phyloP scores from a whole-genome alignment of 148 eudicot genomes.

The Rhododendron williamsianum region DNA sequence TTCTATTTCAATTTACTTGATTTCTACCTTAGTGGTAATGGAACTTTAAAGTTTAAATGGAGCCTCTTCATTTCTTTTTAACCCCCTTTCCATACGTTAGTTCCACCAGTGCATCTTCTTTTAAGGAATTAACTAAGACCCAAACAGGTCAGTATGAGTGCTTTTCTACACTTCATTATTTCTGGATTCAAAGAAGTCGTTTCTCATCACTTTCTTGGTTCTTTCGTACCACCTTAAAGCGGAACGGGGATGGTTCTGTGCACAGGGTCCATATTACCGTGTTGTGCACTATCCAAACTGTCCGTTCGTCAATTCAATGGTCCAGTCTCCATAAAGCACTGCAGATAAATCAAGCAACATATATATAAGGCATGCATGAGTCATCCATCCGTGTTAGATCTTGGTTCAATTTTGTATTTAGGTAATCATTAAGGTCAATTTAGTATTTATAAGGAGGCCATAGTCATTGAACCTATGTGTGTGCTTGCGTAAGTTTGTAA shows the following conservation, averaged over 20 bases:
- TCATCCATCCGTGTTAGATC: background rate
- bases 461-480: background rate
- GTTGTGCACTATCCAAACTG: no score
- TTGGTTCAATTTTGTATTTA: background rate
- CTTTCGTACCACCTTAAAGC: background rate
- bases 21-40: conserved; percentile 3
- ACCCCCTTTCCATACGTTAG: background rate
- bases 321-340: no score
- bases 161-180: background rate
- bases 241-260: no score
- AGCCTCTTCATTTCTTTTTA: background rate
- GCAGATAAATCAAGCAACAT: background rate
- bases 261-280: no score
- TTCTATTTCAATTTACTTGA: background rate
- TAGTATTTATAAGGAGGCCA: background rate
- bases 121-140: background rate
- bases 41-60: conserved; percentile 3
- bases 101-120: background rate
- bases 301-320: no score
- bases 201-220: background rate
- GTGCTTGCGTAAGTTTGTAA: background rate
- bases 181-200: background rate
- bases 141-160: background rate
- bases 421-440: background rate
- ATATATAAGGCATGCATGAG: background rate